phyloP scores from a whole-genome alignment of 2,329 filamentous ascomycete species.

The Pseudocercospora musae region DNA sequence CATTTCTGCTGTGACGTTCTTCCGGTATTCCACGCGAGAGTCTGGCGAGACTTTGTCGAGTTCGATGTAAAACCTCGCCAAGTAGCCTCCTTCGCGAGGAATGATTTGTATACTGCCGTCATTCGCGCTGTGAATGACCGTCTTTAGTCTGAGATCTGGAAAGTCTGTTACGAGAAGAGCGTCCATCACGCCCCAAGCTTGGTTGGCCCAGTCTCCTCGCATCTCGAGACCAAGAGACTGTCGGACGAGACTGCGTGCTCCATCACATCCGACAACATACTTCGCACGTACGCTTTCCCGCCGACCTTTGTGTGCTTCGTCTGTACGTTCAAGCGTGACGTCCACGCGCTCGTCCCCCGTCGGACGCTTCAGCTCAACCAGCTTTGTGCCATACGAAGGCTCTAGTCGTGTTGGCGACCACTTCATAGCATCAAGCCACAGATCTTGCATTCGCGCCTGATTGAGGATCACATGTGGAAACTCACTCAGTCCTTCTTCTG shows the following conservation, averaged over 20 bases:
- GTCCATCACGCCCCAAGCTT: conserved; percentile 38
- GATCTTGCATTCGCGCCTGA: conserved; percentile 65
- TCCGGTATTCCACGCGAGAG: conserved; percentile 51
- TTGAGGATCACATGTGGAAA: conserved; percentile 67
- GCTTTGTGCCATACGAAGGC: conserved; percentile 29
- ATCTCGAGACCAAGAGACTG: conserved; percentile 33
- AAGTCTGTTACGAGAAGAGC: conserved; percentile 36
- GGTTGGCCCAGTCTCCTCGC: conserved; percentile 37
- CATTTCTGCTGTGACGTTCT: conserved; percentile 60
- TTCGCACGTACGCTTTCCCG: conserved; percentile 32
- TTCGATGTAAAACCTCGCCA: conserved; percentile 37
- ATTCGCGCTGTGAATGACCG: conserved; percentile 56
- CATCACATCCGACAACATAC: conserved; percentile 38
- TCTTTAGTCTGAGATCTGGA: conserved; percentile 52
- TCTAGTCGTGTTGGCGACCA: conserved; percentile 31
- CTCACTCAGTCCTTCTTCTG: conserved; percentile 57
- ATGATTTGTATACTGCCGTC: conserved; percentile 78
- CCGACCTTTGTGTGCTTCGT: conserved; percentile 33
- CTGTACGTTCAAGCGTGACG: conserved; percentile 41
- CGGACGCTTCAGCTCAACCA: conserved; percentile 27
- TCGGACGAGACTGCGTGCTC: conserved; percentile 33
- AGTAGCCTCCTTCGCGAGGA: conserved; percentile 45
- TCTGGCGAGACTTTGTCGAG: conserved; percentile 42
- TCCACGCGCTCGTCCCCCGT: conserved; percentile 44
- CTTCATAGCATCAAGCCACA: conserved; percentile 36